Conservation (phyloP, 2,329 filamentous ascomycete genomes). For the Aspergillus sp. region DNA sequence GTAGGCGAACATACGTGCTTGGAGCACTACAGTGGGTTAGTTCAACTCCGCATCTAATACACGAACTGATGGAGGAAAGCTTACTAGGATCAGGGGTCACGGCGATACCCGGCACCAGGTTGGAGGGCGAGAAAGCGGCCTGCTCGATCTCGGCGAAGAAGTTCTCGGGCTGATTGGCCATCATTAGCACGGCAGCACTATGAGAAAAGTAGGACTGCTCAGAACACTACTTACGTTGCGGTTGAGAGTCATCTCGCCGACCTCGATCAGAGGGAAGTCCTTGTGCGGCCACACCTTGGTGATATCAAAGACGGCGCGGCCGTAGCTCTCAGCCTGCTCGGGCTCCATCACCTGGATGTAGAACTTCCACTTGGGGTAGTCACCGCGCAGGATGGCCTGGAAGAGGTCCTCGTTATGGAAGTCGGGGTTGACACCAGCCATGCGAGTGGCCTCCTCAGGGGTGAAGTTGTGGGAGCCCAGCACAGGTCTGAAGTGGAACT, state of each 20-base stretch:
- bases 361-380: constrained; percentile 60
- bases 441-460: constrained; percentile 53
- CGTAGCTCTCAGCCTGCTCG: constrained; percentile 51
- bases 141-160: constrained; percentile 70
- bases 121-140: constrained; percentile 65
- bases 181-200: not conserved
- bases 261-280: constrained; percentile 51
- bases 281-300: constrained; percentile 58
- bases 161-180: constrained; percentile 47
- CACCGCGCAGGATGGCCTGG: constrained; percentile 59
- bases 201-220: not conserved
- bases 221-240: constrained; percentile 42
- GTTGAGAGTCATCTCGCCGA: constrained; percentile 57
- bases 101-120: constrained; percentile 65
- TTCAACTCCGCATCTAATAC: too few relatives aligned
- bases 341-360: constrained; percentile 59
- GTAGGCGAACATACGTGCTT: constrained; percentile 63
- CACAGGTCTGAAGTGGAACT: constrained; percentile 62
- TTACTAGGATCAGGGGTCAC: constrained; percentile 61
- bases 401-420: constrained; percentile 62
- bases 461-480: constrained; percentile 58
- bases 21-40: constrained; percentile 48
- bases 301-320: constrained; percentile 58
- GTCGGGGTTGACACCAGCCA: constrained; percentile 60
- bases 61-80: not conserved